A percentile compares a stretch with the other conserved stretches of the same genome.
These are phyloP conservation scores for Heliamphora pulchella DNA, from an alignment of 179 eudicot species.

Conservation along the genomic window DNA sequence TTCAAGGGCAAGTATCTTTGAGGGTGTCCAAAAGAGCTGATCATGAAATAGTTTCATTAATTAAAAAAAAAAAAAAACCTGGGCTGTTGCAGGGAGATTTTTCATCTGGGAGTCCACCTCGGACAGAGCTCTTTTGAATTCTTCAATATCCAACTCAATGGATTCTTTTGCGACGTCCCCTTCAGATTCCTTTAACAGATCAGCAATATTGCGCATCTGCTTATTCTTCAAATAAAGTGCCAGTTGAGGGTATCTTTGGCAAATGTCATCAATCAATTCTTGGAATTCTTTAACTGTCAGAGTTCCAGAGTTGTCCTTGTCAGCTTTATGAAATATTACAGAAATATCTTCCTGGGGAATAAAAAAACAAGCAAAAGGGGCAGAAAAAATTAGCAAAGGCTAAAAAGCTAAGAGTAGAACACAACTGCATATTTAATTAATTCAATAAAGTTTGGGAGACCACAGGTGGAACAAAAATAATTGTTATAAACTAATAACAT, in stretches of 20 bases:
- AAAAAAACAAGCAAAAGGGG: background rate
- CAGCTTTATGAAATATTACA: conserved; percentile 71
- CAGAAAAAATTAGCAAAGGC: background rate
- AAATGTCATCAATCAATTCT: conserved; percentile 57
- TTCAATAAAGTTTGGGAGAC: no score
- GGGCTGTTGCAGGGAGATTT: conserved; percentile 96
- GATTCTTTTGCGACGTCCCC: conserved; percentile 61
- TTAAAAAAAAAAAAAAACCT: no score
- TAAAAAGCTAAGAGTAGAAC: conserved; percentile 1
- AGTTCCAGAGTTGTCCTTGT: conserved; percentile 82
- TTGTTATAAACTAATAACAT: no score
- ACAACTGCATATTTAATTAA: background rate
- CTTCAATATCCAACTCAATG: conserved; percentile 70
- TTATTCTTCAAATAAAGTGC: conserved; percentile 68
- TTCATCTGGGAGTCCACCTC: conserved; percentile 90
- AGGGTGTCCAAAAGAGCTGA: background rate
- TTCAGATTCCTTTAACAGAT: conserved; percentile 59
- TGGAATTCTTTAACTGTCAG: conserved; percentile 76
- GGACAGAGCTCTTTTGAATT: conserved; percentile 70
- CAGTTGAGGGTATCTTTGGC: conserved; percentile 80
- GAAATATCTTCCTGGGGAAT: conserved; percentile 59
- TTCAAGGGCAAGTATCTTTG: background rate
- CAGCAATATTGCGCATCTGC: conserved; percentile 54
- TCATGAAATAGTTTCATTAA: background rate
- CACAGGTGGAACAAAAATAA: no score